Evolutionary conservation across 2,329 filamentous ascomycete genomes (phyloP).

Genomic region (Aureobasidium sp.): DNA sequence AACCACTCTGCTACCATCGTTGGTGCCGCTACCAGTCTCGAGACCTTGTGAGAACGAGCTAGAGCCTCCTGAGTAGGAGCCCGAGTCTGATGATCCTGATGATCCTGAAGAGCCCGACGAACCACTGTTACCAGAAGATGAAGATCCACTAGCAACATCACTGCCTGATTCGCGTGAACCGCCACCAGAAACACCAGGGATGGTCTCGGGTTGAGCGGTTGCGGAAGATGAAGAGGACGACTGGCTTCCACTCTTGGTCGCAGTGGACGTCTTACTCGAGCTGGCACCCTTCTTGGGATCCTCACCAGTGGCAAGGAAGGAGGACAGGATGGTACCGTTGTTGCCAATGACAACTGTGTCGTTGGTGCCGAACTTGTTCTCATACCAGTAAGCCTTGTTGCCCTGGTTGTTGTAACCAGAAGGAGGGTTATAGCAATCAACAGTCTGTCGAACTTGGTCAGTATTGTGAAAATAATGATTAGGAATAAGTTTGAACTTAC

Average conservation of each 20-base stretch:
- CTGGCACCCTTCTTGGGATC: slow-evolving; percentile 48
- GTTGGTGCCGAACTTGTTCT: slow-evolving; percentile 56
- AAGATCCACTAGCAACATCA: slow-evolving; percentile 14
- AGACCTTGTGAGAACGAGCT: slow-evolving; percentile 23
- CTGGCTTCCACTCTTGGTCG: slow-evolving; percentile 18
- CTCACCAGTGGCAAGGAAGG: slow-evolving; percentile 70
- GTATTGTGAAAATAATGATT: neutral
- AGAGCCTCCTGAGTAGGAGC: slow-evolving; percentile 17
- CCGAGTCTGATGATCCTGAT: slow-evolving; percentile 15
- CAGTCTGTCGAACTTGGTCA: slow-evolving; percentile 24
- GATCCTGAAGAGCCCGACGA: slow-evolving; percentile 17
- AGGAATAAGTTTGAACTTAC: slow-evolving; percentile 17
- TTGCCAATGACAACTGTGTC: slow-evolving; percentile 67
- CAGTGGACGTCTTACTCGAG: slow-evolving; percentile 20
- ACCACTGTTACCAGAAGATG: slow-evolving; percentile 11
- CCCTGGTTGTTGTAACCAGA: slow-evolving; percentile 50
- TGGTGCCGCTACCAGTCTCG: slow-evolving; percentile 16
- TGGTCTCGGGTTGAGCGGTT: slow-evolving; percentile 30
- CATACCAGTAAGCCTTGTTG: slow-evolving; percentile 66
- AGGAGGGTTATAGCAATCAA: slow-evolving; percentile 83
- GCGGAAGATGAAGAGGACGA: slow-evolving; percentile 17
- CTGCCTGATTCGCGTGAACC: slow-evolving; percentile 32
- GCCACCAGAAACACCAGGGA: slow-evolving; percentile 47
- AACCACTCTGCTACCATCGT: slow-evolving; percentile 23
- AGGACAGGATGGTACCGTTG: slow-evolving; percentile 66